Evolutionary conservation across 768 basidiomycete genomes (phyloP), one percentile per base, ranked within the genome.

Genomic region (Suillus subaureus): DNA sequence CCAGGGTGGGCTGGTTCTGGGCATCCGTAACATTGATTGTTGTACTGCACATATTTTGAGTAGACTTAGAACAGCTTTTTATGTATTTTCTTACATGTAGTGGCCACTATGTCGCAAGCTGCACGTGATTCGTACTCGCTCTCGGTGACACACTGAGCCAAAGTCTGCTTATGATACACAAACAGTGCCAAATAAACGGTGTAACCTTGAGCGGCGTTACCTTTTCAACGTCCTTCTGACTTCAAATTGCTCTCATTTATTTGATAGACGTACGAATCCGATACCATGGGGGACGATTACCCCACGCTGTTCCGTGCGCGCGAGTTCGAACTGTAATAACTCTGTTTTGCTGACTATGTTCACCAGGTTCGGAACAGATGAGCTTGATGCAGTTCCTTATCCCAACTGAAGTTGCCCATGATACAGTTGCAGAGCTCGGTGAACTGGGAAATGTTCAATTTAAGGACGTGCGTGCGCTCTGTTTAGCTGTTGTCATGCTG

Each of bases 321-420:
- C 12, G 45, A 31, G 26, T n/a, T 42, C 11, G 45, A 55, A 60
- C 1, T 63, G 21, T 21, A 42, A 65, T 15, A 55, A 18, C 28
- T 54, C 40, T 18, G 43, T 45, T 31, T 42, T 64, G 43, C 64
- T 67, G 61, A 67, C 60, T 63, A 67, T 72, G 51, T 6, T 62
- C 62, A 65, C 63, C 52, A 97, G 96, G 93, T 65, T 98, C 96
- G 85, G 96, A 97, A 82, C 86, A 89, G 83, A 98, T 98, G 96
- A 97, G 95, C 84, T 83, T 96, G 80, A 92, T 97, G 68, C 95
- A 98, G 84, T 89, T 99, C 73, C 96, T 95, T 75, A 92, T 98
- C 70, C 97, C 97, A 52, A 91, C 93, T 45, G 97, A 99, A 84
- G 94, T 97, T 67, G 94, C 96, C 35, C 97, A 99, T 78, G 95